phyloP scores from a whole-genome alignment of 768 basidiomycete genomes.

The Trametes gibbosa region DNA sequence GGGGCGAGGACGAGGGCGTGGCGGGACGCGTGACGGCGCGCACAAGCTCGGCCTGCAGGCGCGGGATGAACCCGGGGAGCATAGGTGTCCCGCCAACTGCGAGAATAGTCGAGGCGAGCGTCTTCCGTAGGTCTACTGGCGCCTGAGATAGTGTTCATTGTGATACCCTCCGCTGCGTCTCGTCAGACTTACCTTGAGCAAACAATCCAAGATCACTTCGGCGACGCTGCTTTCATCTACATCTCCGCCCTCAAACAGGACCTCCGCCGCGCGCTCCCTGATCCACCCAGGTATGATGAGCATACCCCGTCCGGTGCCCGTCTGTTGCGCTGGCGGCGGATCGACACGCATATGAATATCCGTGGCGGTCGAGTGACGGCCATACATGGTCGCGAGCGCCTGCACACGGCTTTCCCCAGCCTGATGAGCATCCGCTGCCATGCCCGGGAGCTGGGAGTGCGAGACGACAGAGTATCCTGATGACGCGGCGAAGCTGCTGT shows the following conservation, averaged over 20 bases:
- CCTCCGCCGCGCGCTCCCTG: slow-evolving; percentile 85
- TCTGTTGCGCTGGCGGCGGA: slow-evolving; percentile 64
- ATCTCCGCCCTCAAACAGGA: slow-evolving; percentile 87
- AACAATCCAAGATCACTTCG: slow-evolving; percentile 72
- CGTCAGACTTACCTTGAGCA: slow-evolving; percentile 65
- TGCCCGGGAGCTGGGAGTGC: slow-evolving; percentile 33
- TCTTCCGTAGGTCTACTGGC: slow-evolving; percentile 85
- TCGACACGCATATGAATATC: slow-evolving; percentile 67
- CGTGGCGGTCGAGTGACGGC: slow-evolving; percentile 73
- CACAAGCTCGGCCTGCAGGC: slow-evolving; percentile 78
- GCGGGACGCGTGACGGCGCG: slow-evolving; percentile 51
- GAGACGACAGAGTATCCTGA: slow-evolving; percentile 62
- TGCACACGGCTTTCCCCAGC: slow-evolving; percentile 55
- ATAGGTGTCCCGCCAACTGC: slow-evolving; percentile 87
- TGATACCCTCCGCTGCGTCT: too few species aligned
- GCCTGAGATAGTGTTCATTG: slow-evolving; percentile 44
- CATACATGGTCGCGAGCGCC: slow-evolving; percentile 67
- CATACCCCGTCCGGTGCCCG: slow-evolving; percentile 72
- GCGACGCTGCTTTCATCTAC: slow-evolving; percentile 85
- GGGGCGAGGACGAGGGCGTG: slow-evolving; percentile 32
- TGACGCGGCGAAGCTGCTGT: slow-evolving; percentile 46
- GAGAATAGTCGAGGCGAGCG: slow-evolving; percentile 80
- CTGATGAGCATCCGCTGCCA: slow-evolving; percentile 26
- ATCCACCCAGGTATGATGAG: slow-evolving; percentile 94
- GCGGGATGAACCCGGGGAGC: slow-evolving; percentile 89